Base-by-base conservation (phyloP, 805 yeast species). In the Pichia nanzhaoensis region DNA sequence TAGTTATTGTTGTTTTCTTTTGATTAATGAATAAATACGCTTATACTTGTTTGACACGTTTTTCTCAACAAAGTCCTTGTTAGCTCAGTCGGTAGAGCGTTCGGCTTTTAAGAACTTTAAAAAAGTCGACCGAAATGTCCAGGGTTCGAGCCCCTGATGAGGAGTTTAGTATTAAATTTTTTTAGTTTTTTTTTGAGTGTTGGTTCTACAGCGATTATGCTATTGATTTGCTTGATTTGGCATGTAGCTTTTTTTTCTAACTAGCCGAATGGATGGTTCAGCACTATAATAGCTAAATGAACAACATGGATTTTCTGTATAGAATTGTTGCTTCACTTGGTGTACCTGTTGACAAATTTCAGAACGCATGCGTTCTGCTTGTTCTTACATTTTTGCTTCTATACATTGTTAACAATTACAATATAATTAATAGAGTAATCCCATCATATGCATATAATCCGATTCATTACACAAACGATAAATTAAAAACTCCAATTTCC, bases 21-120 rank as follows among this genome's bases (percentile, higher is more conserved):
- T n/a, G n/a, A n/a, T n/a, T n/a, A n/a, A n/a, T n/a, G n/a, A n/a
- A n/a, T n/a, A n/a, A n/a, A n/a, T n/a, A n/a, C n/a, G n/a, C n/a
- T n/a, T n/a, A n/a, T n/a, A n/a, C n/a, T n/a, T n/a, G n/a, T n/a
- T n/a, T n/a, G n/a, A n/a, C 28, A 10, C 6, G 28, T 27, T 20
- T 19, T 3, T 32, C 18, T 19, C 17, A 39, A 44, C 13, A 27
- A 36, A 45, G 24, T 45, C 48, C 51, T 38, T 56, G 64, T 66
- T 75, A 75, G 80, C 79, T 74, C 79, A 74, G 79, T 74, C 74
- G 80, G 79, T 75, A 73, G 79, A 75, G 79, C 79, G 78, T 74
- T 74, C 78, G 79, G 78, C 80, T 75, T 74, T 73, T 73, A 74
- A 60, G 70, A 59, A 52, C 49, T 46, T 48, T 30, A 24, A 53